Conservation (phyloP, 768 basidiomycete species). For the Infundibulicybe gibba region DNA sequence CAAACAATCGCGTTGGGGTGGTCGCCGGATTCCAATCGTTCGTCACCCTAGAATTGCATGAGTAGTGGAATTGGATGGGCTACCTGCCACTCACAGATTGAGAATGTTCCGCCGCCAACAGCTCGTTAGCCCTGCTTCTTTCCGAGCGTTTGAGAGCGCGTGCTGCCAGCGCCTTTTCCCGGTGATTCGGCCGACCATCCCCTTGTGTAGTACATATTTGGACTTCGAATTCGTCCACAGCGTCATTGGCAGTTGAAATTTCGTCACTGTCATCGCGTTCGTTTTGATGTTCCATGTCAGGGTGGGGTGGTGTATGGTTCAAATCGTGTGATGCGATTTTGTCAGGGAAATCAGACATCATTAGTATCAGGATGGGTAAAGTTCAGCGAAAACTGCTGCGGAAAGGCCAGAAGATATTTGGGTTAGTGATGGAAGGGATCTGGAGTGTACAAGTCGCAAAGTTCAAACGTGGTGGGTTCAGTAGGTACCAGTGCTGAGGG, state of each 20-base stretch:
- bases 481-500: too few species aligned
- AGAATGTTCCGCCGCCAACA: too few species aligned
- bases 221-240: background rate
- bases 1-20: slow-evolving; percentile 26
- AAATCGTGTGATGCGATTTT: too few species aligned
- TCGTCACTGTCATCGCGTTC: background rate
- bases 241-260: background rate
- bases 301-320: background rate
- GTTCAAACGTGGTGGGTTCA: too few species aligned
- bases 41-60: slow-evolving; percentile 25
- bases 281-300: background rate
- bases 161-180: background rate
- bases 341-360: too few species aligned
- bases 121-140: background rate
- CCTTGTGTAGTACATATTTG: background rate
- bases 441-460: too few species aligned
- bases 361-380: too few species aligned
- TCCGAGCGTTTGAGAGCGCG: background rate
- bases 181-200: background rate
- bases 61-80: too few species aligned
- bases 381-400: too few species aligned
- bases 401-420: too few species aligned
- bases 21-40: slow-evolving; percentile 22
- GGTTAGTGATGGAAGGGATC: too few species aligned
- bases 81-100: too few species aligned